Evolutionary conservation across 805 yeast species (phyloP), one percentile per base, ranked within the genome.

Genomic region (Yarrowia deformans): DNA sequence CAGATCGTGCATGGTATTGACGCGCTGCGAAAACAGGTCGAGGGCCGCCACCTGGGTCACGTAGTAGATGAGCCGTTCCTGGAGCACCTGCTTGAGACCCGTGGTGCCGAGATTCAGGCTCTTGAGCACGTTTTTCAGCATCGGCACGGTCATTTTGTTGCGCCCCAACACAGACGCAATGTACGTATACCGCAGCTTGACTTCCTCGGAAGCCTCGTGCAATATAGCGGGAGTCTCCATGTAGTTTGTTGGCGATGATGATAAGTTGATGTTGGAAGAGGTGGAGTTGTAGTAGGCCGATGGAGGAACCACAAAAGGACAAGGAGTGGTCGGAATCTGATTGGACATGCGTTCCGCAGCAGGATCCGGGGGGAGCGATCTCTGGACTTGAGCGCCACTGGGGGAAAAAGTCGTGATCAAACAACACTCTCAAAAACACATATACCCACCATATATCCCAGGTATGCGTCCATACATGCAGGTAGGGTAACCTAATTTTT

Each of bases 11-110:
- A 63, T 19, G 10, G 29, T 0, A 2, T 8, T 4, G 4, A 63
- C 39, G 12, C 56, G 56, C 3, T 23, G 43, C 8, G 56, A 18
- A 10, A 63, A 39, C 16, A 32, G 3, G 7, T 46, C 68, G 6
- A 6, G 14, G 3, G 16, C 23, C 9, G 56, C 16, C 13, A n/a
- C 68, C n/a, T 54, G 40, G 8, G 37, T 78, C 45, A 87, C 72
- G 72, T 80, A 84, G n/a, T 77, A 79, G 63, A 79, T 75, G 8
- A 91, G 77, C 42, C 92, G 80, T 43, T 85, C 87, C 67, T 83
- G 83, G 14, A 90, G 77, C 42, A 85, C 89, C 23, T 83, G 82
- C 77, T 91, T 91, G 46, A 87, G 79, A 0, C 95, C 96, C 7
- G 82, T 74, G 10, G 80, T 73, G 1, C 85, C 77, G 19, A 88